Evolutionary conservation across 2,329 filamentous ascomycete genomes (phyloP), one percentile per base, ranked within the genome.

Genomic region (Cryoendolithus antarcticus): DNA sequence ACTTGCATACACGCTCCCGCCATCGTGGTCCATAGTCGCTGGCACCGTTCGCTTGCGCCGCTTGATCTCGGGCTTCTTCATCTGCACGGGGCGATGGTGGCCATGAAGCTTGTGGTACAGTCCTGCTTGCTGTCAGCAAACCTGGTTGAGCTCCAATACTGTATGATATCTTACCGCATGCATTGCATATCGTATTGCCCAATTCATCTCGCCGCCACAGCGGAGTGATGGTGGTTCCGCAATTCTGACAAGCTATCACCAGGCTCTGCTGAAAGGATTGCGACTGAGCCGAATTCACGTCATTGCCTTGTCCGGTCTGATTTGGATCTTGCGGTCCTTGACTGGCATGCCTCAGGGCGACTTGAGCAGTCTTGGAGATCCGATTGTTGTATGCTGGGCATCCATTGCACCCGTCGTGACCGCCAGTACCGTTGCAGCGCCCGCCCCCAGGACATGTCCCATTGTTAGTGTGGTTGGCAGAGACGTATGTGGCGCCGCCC

Each of bases 31-130:
- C 40, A 66, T 61, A 19, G 75, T 66, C 11, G 83, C 86, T 11
- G 89, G 88, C 32, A 96, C 88, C 4, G 96, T 86, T 42, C 91
- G 80, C 69, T 96, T 96, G 44, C 91, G 74, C 45, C 91, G 77
- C 63, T 98, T 96, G 60, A 98, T 98, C 19, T 93, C 83, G 3
- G 86, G 82, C 61, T 95, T 96, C 63, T 96, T 98, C 91, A 98
- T 96, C n/a, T 86, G 86, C 4, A 91, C 85, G 0, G 91, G 91
- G 32, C 91, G 75, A 61, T 95, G 89, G 24, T 86, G 79, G 39
- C 88, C 88, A 58, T 98, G 91, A 2, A 98, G 76, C 62, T 96
- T 96, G 66, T 93, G 86, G 61, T 98, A 98, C 3, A 98, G 67
- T 4, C 89, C 86, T 94, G 48, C 21, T 32, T 35, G 35, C 52